Evolutionary conservation across 306 rosid species (phyloP).

Genomic region (Nissolia schottii): DNA sequence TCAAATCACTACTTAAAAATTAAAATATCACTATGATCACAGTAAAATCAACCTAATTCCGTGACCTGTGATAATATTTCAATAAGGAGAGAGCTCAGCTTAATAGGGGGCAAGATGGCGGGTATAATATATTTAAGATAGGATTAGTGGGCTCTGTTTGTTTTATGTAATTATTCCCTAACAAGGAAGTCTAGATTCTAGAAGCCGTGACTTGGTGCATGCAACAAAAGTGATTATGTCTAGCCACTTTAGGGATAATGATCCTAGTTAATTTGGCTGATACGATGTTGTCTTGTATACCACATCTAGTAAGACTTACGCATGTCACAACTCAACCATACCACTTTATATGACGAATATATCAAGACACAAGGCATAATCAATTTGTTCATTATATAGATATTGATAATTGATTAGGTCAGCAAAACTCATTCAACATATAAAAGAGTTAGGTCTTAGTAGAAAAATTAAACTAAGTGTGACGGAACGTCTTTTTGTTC

Average conservation of each 20-base stretch:
- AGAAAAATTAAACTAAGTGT: background rate
- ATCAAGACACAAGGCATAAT: background rate
- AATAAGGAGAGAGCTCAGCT: background rate
- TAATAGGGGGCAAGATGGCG: background rate
- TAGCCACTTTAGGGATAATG: background rate
- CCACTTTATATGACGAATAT: background rate
- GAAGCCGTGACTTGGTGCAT: background rate
- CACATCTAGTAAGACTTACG: background rate
- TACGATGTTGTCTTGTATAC: background rate
- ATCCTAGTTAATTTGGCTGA: background rate
- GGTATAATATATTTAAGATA: background rate
- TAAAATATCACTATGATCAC: too few species aligned
- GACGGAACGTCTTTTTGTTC: background rate
- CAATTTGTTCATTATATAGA: background rate
- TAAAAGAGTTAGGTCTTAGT: background rate
- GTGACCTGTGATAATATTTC: too few species aligned
- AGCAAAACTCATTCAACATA: background rate
- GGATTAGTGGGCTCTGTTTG: background rate
- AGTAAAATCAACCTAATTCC: too few species aligned
- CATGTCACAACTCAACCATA: background rate
- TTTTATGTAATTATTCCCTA: background rate
- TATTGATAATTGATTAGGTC: background rate
- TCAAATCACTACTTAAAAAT: too few species aligned
- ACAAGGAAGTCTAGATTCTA: background rate
- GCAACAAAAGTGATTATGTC: background rate